These are phyloP conservation scores for Penicillium cinerascens DNA, from an alignment of 495 filamentous ascomycete genomes.

Conservation along the genomic window DNA sequence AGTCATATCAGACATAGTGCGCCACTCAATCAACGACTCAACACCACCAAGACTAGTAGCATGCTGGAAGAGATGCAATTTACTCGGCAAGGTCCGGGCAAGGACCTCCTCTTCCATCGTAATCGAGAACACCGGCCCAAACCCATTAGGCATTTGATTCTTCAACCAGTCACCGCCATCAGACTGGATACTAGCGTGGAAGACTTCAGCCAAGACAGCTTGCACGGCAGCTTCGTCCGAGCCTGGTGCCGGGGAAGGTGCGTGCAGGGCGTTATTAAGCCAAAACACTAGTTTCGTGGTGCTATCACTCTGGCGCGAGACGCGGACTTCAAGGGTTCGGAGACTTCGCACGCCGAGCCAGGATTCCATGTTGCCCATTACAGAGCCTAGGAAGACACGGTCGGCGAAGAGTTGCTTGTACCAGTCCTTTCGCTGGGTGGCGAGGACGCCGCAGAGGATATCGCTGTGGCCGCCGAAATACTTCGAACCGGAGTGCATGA, in stretches of 20 bases:
- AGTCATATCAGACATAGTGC: slow-evolving; percentile 70
- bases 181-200: slow-evolving; percentile 75
- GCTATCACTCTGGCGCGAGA: slow-evolving; percentile 68
- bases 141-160: slow-evolving; percentile 90
- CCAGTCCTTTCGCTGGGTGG: slow-evolving; percentile 57
- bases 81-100: slow-evolving; percentile 69
- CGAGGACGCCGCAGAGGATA: slow-evolving; percentile 81
- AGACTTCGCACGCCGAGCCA: slow-evolving; percentile 88
- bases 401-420: slow-evolving; percentile 55
- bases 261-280: slow-evolving; percentile 52
- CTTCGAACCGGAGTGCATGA: slow-evolving; percentile 92
- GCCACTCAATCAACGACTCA: slow-evolving; percentile 76
- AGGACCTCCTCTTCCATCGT: slow-evolving; percentile 54
- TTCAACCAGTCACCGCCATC: slow-evolving; percentile 64
- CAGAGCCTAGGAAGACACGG: slow-evolving; percentile 69
- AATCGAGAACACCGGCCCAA: slow-evolving; percentile 83
- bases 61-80: slow-evolving; percentile 83
- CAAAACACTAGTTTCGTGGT: slow-evolving; percentile 66
- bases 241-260: slow-evolving; percentile 22
- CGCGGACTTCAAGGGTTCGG: slow-evolving; percentile 79
- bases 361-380: slow-evolving; percentile 86
- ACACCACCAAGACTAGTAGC: slow-evolving; percentile 92
- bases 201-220: slow-evolving; percentile 55
- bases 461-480: slow-evolving; percentile 95
- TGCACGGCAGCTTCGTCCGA: slow-evolving; percentile 45